Evolutionary conservation across 1,284 basidiomycete species (phyloP).

Genomic region (Porogramme epimiltina): DNA sequence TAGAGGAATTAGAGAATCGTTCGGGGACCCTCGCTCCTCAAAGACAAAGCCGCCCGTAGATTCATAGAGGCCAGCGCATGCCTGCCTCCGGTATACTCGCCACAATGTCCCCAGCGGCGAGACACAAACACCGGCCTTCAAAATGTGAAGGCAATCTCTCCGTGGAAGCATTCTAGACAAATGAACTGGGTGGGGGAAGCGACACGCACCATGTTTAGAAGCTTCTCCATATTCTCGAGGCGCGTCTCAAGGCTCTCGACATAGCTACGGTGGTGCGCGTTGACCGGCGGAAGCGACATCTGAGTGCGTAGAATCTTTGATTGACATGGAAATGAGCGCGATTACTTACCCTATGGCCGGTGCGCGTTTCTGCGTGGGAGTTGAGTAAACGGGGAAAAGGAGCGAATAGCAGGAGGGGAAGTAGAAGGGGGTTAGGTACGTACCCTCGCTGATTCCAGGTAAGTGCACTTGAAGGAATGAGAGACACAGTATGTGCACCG

Average conservation of each 20-base stretch:
- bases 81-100: no score
- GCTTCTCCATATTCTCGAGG: slow-evolving; percentile 69
- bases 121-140: no score
- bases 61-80: no score
- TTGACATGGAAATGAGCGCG: background rate
- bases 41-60: no score
- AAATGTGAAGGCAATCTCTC: no score
- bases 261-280: slow-evolving; percentile 43
- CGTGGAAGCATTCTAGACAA: background rate
- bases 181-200: no score
- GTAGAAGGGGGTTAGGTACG: slow-evolving; percentile 19
- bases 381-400: slow-evolving; percentile 1
- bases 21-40: no score
- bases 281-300: no score
- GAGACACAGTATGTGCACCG: slow-evolving; percentile 80
- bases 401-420: background rate
- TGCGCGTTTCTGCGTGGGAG: slow-evolving; percentile 66
- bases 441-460: slow-evolving; percentile 74
- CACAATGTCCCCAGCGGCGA: background rate
- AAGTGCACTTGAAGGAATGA: slow-evolving; percentile 76
- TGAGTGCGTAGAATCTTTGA: no score
- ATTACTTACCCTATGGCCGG: slow-evolving; percentile 77
- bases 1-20: no score
- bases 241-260: slow-evolving; percentile 74
- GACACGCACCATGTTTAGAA: slow-evolving; percentile 56